phyloP scores from a whole-genome alignment of 1,139 yeast species.

The Martiniozyma asiatica region DNA sequence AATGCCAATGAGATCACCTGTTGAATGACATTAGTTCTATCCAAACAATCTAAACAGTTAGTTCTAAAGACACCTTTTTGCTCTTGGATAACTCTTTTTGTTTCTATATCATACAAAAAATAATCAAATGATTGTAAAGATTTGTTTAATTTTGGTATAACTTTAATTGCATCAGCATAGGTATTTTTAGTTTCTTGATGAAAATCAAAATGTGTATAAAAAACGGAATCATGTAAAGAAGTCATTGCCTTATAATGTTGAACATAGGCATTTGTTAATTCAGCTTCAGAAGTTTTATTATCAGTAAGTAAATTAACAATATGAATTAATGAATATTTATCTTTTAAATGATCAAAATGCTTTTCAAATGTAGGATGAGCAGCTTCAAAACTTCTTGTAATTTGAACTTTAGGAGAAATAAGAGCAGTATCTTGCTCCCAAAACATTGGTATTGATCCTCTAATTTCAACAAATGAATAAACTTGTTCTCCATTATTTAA shows the following conservation, averaged over 20 bases:
- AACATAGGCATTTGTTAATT: constrained; percentile 56
- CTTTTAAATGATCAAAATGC: constrained; percentile 61
- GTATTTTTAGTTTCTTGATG: constrained; percentile 85
- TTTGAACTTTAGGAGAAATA: constrained; percentile 73
- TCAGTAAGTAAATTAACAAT: constrained; percentile 66
- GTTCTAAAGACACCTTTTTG: constrained; percentile 88
- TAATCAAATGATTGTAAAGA: constrained; percentile 72
- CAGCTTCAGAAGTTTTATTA: constrained; percentile 65
- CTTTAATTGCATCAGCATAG: constrained; percentile 68
- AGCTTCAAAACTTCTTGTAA: constrained; percentile 83
- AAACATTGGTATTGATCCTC: constrained; percentile 93
- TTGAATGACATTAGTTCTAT: constrained; percentile 86
- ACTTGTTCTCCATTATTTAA: constrained; percentile 43
- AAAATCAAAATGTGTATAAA: constrained; percentile 79
- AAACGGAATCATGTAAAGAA: constrained; percentile 34
- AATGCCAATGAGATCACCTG: constrained; percentile 68
- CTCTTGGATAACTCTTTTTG: constrained; percentile 38
- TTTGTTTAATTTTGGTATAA: constrained; percentile 50
- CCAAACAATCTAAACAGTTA: constrained; percentile 90
- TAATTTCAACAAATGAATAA: constrained; percentile 71
- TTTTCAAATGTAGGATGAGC: constrained; percentile 80
- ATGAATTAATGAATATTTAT: constrained; percentile 78
- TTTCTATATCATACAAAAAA: constrained; percentile 49
- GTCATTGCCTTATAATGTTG: constrained; percentile 31
- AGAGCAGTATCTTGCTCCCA: constrained; percentile 95